A percentile compares a stretch with the other conserved stretches of the same genome.
Evolutionary conservation across 371 early-diverging fungal genomes (phyloP).

Genomic region (Mucor indicus): DNA sequence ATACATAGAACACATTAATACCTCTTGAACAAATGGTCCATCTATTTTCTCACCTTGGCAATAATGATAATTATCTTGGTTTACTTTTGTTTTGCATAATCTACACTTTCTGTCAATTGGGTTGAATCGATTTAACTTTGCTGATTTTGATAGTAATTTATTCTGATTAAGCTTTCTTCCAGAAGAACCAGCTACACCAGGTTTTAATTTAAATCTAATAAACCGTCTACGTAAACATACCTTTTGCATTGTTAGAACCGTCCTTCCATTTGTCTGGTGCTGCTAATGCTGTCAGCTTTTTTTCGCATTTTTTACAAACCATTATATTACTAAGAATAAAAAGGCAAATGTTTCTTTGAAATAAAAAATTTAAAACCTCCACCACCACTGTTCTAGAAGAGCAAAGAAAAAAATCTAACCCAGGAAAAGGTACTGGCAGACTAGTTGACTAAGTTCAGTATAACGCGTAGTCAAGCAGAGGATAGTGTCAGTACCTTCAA

Average conservation of each 20-base stretch:
- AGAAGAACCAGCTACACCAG: conserved; percentile 39
- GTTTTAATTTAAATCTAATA: no score
- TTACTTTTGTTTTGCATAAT: conserved; percentile 62
- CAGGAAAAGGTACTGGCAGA: no score
- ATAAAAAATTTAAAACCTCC: no score
- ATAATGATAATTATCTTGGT: conserved; percentile 62
- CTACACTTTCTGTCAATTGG: conserved; percentile 64
- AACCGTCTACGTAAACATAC: conserved; percentile 26
- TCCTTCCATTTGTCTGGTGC: conserved; percentile 73
- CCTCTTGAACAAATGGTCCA: not conserved
- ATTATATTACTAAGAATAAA: no score
- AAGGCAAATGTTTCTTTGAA: no score
- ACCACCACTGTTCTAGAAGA: no score
- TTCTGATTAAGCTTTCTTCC: conserved; percentile 69
- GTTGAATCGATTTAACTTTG: conserved; percentile 46
- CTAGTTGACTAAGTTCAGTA: no score
- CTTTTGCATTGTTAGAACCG: conserved; percentile 55
- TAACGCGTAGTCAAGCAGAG: no score
- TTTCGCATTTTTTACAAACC: conserved; percentile 70
- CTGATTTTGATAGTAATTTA: conserved; percentile 61
- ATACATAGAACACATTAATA: not conserved
- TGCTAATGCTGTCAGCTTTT: conserved; percentile 61
- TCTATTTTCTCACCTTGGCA: conserved; percentile 56
- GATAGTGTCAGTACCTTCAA: no score
- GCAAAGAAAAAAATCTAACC: no score